A percentile compares a stretch with the other conserved stretches of the same genome.
These are phyloP conservation scores for Agaricales sp. DNA, from an alignment of 1,284 basidiomycete genomes.

Conservation along the genomic window DNA sequence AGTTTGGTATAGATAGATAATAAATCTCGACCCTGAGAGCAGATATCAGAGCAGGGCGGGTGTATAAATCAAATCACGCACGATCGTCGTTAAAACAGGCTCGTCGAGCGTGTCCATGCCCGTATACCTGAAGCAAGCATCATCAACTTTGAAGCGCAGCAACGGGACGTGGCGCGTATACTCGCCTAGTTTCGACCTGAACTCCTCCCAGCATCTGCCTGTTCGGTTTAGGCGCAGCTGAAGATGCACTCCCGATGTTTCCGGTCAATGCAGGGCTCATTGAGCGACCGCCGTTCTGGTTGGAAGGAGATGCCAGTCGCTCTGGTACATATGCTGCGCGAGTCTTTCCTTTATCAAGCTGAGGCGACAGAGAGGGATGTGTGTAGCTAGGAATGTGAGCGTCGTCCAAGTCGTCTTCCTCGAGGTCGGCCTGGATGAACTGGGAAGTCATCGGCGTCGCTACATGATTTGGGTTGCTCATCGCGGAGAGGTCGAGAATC, in stretches of 20 bases:
- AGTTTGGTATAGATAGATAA: constrained; percentile 86
- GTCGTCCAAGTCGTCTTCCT: constrained; percentile 74
- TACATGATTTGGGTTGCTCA: background rate
- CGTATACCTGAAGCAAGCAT: constrained; percentile 66
- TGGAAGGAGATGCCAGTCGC: constrained; percentile 36
- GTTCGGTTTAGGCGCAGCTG: constrained; percentile 25
- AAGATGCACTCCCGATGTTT: constrained; percentile 53
- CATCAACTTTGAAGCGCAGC: background rate
- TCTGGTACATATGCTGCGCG: constrained; percentile 41
- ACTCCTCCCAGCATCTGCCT: constrained; percentile 74
- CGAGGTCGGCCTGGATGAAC: constrained; percentile 67
- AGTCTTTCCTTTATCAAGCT: constrained; percentile 55
- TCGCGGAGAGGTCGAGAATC: constrained; percentile 6
- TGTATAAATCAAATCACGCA: constrained; percentile 29
- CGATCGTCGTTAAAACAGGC: constrained; percentile 82
- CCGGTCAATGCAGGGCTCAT: constrained; percentile 45
- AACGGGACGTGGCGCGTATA: constrained; percentile 5
- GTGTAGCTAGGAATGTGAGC: constrained; percentile 70
- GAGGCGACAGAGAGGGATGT: constrained; percentile 40
- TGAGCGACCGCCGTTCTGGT: constrained; percentile 17
- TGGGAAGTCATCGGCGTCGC: constrained; percentile 50
- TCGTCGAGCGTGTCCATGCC: constrained; percentile 86
- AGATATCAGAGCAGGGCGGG: constrained; percentile 9
- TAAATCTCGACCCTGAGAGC: constrained; percentile 71
- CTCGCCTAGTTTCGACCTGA: constrained; percentile 76